These are phyloP conservation scores for Ananas comosus DNA, from an alignment of 176 grass and related monocot genomes.

Conservation along the genomic window DNA sequence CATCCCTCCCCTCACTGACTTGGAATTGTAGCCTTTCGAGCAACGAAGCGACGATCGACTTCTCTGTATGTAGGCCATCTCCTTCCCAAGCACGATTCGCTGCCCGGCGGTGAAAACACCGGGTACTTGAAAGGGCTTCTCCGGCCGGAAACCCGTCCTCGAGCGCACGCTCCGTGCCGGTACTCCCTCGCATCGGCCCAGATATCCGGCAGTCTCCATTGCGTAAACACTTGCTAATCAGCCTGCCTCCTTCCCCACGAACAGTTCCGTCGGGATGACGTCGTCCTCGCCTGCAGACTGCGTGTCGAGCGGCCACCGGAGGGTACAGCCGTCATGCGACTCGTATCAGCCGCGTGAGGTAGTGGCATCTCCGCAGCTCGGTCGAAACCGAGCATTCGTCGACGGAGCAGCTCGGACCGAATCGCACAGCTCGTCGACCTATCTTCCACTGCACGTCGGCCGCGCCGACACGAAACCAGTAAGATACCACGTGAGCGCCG, in stretches of 20 bases:
- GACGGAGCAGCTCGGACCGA: not conserved
- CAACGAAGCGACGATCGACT: constrained; percentile 27
- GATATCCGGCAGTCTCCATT: constrained; percentile 27
- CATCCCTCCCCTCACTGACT: constrained; percentile 18
- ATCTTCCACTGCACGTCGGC: constrained; percentile 20
- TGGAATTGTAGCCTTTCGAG: constrained; percentile 30
- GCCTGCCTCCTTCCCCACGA: constrained; percentile 29
- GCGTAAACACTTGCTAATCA: constrained; percentile 19
- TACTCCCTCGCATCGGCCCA: constrained; percentile 28
- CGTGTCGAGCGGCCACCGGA: constrained; percentile 28
- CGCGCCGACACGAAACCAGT: constrained; percentile 30
- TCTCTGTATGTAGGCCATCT: constrained; percentile 39
- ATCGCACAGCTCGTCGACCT: constrained; percentile 16
- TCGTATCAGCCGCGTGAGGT: constrained; percentile 36
- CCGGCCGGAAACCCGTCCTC: constrained; percentile 16
- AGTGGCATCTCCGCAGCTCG: constrained; percentile 30
- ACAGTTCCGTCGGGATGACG: constrained; percentile 40
- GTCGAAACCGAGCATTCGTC: constrained; percentile 13
- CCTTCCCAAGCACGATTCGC: constrained; percentile 34
- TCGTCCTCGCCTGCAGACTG: constrained; percentile 43
- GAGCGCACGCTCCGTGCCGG: constrained; percentile 32
- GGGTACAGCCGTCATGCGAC: constrained; percentile 37
- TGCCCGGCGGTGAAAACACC: constrained; percentile 24
- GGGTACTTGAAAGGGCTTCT: constrained; percentile 25
- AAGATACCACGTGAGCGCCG: constrained; percentile 50